Conservation (phyloP, 768 basidiomycete species). For the Asterophora parasitica region DNA sequence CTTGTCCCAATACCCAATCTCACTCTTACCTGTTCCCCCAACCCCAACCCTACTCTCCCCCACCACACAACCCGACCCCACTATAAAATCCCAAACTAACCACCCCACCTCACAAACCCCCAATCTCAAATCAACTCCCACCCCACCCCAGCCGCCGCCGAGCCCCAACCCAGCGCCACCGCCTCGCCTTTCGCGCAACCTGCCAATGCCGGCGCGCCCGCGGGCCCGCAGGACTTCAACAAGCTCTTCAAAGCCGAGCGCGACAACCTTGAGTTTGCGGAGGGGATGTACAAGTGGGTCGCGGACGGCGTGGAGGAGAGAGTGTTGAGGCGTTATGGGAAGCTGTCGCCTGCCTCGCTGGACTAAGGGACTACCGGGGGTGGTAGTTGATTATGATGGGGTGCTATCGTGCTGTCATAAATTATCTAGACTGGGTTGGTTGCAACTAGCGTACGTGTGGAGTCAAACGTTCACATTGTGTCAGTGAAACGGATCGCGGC, state of each 20-base stretch:
- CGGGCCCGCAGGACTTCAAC: conserved; percentile 75
- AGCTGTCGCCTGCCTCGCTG: conserved; percentile 37
- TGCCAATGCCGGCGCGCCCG: conserved; percentile 40
- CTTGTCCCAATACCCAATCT: background rate
- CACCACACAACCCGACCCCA: too few species aligned
- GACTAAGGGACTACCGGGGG: too few species aligned
- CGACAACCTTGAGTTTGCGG: conserved; percentile 90
- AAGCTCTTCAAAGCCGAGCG: conserved; percentile 89
- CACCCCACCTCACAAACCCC: too few species aligned
- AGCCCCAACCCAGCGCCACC: conserved; percentile 71
- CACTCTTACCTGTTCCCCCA: too few species aligned
- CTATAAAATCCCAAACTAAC: too few species aligned
- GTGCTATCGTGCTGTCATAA: too few species aligned
- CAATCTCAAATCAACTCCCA: conserved; percentile 7
- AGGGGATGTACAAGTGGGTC: conserved; percentile 80
- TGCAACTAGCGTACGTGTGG: too few species aligned
- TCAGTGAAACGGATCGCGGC: too few species aligned
- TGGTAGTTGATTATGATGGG: too few species aligned
- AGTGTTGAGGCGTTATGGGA: conserved; percentile 75
- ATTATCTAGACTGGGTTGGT: too few species aligned
- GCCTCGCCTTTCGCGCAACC: conserved; percentile 61
- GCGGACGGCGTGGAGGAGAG: conserved; percentile 77
- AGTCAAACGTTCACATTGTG: too few species aligned
- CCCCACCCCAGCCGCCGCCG: conserved; percentile 53
- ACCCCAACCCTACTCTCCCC: too few species aligned